A percentile compares a stretch with the other conserved stretches of the same genome.
Conservation (phyloP, 23 red algal species). For the Cyanidium caldarium region DNA sequence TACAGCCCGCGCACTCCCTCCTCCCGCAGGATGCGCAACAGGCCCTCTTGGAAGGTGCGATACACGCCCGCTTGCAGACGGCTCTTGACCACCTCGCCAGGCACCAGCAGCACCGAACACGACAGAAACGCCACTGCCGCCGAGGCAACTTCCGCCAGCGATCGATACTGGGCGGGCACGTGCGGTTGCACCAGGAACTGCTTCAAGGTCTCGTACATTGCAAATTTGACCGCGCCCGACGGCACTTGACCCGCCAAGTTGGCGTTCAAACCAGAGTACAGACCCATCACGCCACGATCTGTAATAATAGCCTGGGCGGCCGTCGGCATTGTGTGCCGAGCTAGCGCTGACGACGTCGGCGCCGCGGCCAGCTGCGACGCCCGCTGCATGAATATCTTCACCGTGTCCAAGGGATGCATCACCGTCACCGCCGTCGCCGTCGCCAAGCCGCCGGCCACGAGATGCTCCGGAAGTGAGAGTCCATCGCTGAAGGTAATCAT, state of each 20-base stretch:
- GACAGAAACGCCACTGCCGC: conserved; percentile 78
- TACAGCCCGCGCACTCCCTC: conserved; percentile 56
- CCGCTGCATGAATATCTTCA: conserved; percentile 58
- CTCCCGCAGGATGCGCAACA: conserved; percentile 24
- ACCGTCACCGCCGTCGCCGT: conserved; percentile 39
- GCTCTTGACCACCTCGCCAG: conserved; percentile 76
- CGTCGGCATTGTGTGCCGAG: neutral
- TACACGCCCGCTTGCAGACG: conserved; percentile 81
- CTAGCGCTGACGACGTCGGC: neutral
- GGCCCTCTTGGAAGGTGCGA: conserved; percentile 13
- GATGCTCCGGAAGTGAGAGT: conserved; percentile 5
- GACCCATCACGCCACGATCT: conserved; percentile 11
- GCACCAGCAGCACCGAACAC: conserved; percentile 63
- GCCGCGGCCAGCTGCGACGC: neutral
- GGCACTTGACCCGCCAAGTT: conserved; percentile 53
- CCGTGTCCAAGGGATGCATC: conserved; percentile 96
- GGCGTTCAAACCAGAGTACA: conserved; percentile 43
- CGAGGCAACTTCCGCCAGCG: conserved; percentile 32
- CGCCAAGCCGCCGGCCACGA: conserved; percentile 56
- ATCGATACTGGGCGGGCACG: neutral
- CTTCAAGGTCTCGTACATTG: conserved; percentile 70
- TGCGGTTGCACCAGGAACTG: conserved; percentile 13
- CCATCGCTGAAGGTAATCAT: neutral
- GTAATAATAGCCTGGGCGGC: neutral
- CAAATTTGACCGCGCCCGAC: conserved; percentile 85